Evolutionary conservation across 352 stramenopile species (phyloP), one percentile per base, ranked within the genome.

Genomic region (Phytopythium chamaehyphon): DNA sequence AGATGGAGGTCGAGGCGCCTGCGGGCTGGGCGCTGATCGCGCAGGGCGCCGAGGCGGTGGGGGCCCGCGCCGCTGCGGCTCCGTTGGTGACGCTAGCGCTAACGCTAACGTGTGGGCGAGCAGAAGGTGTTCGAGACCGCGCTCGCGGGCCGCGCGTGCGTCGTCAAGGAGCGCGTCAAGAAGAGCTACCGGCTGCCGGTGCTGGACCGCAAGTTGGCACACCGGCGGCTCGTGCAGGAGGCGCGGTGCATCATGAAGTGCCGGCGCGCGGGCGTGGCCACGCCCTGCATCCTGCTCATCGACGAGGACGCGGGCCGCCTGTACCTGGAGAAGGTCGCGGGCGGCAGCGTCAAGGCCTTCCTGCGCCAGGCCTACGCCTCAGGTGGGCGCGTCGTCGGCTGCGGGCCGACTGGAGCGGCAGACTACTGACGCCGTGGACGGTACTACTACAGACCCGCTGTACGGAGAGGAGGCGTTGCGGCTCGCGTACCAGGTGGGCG

Each of bases 121-220:
- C 49, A 91, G 82, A 88, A 88, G 76, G 73, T 93, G 19, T 93
- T 86, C 47, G 78, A 83, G 59, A 89, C 75, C 16, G 64, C 69
- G 35, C 88, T 93, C 42, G 54, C 57, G 19, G 79, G 80, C 18
- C 77, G 77, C 11, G 47, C 77, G 22, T 90, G 83, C 51, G 66
- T 93, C 45, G 72, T 93, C 59, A 93, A 93, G 62, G 83, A 93
- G 62, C 83, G 83, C 57, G 61, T 93, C 43, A 88, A 88, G 66
- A 93, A 93, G 66, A 66, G 62, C 44, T 93, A 93, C 56, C 79
- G 83, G 0, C 59, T 93, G 57, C 69, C 79, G 6, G 66, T 86
- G 40, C 73, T 93, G 21, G 83, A 93, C 51, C 76, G 81, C 55
- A 93, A 93, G 61, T 65, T 93, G 5, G 86, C 77, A 19, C 83